phyloP scores from a whole-genome alignment of 495 filamentous ascomycete genomes.

The Tuber brumale region DNA sequence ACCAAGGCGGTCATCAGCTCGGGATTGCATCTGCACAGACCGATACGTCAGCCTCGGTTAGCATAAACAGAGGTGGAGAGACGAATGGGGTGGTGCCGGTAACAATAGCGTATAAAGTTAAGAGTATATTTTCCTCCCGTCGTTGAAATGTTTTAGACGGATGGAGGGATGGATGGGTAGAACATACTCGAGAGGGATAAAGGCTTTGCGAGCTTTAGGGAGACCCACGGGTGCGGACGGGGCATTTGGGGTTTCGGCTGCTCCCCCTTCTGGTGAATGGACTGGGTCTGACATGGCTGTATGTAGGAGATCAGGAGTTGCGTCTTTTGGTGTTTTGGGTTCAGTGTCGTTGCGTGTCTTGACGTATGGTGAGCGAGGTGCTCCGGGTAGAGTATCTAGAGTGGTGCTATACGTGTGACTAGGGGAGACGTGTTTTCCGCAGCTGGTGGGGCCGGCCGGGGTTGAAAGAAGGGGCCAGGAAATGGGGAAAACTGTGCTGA shows the following conservation, averaged over 20 bases:
- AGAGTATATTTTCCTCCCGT: background rate
- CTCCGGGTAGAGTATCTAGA: background rate
- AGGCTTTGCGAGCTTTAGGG: constrained; percentile 41
- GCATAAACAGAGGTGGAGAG: background rate
- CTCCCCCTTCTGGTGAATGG: background rate
- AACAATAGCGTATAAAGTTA: background rate
- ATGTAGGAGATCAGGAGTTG: constrained; percentile 4
- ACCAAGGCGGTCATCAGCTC: constrained; percentile 71
- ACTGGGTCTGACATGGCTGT: background rate
- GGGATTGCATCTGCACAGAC: constrained; percentile 54
- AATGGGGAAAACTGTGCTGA: background rate
- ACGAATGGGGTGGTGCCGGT: background rate
- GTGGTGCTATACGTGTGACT: background rate
- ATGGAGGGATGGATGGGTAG: constrained; percentile 7
- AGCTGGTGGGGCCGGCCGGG: background rate
- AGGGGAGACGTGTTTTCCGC: constrained; percentile 1
- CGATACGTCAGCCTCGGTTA: constrained; percentile 23
- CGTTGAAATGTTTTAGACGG: background rate
- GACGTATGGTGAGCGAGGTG: background rate
- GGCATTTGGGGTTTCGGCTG: constrained; percentile 19
- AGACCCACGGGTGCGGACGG: constrained; percentile 18
- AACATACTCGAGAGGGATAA: constrained; percentile 45
- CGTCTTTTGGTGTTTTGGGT: background rate
- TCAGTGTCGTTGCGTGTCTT: background rate
- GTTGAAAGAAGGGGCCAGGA: background rate